A percentile compares a stretch with the other conserved stretches of the same genome.
Evolutionary conservation across 495 filamentous ascomycete genomes (phyloP).

Genomic region (Aspergillus nidulans): DNA sequence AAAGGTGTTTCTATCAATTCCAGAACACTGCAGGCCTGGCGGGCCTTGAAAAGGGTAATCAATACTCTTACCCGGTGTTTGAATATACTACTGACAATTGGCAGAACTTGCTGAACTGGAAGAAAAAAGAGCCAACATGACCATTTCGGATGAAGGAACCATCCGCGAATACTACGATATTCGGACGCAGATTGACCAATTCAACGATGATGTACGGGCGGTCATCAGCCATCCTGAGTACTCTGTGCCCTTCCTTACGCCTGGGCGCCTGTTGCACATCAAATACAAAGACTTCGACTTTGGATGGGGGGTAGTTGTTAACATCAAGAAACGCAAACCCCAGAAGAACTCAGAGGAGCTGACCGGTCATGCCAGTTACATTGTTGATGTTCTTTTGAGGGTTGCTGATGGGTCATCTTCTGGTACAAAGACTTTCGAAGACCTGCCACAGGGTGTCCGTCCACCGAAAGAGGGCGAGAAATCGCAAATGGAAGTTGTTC

Average conservation of each 20-base stretch:
- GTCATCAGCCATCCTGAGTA: conserved; percentile 90
- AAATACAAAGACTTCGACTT: conserved; percentile 76
- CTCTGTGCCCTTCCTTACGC: conserved; percentile 71
- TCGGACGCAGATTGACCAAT: conserved; percentile 73
- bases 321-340: conserved; percentile 57
- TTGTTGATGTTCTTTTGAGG: conserved; percentile 78
- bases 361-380: conserved; percentile 64
- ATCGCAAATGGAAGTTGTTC: conserved; percentile 76
- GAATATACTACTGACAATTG: conserved; percentile 19
- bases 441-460: conserved; percentile 58
- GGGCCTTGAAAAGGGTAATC: conserved; percentile 62
- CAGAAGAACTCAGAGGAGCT: conserved; percentile 59
- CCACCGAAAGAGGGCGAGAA: conserved; percentile 63
- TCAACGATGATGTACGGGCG: conserved; percentile 76
- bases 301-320: conserved; percentile 86
- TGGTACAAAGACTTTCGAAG: conserved; percentile 53
- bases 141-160: conserved; percentile 77
- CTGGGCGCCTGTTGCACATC: conserved; percentile 79
- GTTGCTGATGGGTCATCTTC: conserved; percentile 57
- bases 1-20: conserved; percentile 96
- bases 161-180: conserved; percentile 91
- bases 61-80: background rate
- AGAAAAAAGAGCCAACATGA: conserved; percentile 61
- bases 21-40: conserved; percentile 86
- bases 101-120: conserved; percentile 70